Evolutionary conservation across 2,329 filamentous ascomycete genomes (phyloP), one percentile per base, ranked within the genome.

Genomic region (Stachybotrys elegans): DNA sequence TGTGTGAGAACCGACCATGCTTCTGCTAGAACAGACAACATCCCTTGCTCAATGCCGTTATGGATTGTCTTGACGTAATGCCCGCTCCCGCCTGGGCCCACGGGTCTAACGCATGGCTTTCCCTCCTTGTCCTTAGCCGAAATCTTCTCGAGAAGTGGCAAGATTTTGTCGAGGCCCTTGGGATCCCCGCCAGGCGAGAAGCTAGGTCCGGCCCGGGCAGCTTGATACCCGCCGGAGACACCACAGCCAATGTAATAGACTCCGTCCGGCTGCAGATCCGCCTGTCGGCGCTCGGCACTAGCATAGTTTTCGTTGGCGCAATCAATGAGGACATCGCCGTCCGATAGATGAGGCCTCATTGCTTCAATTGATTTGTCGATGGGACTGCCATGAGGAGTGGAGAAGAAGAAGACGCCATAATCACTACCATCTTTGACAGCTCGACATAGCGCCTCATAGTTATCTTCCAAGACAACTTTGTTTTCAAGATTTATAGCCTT

Each of bases 31-130:
- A 75, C 70, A 43, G 65, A 77, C 67, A 88, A 76, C 78, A 88
- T 84, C 2, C 81, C 83, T 48, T 86, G 81, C 57, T 88, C 83
- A 48, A 88, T 86, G 1, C 83, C 83, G 50, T 88, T 86, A 57
- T 88, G 84, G 4, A 86, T 73, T 82, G 87, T 88, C 67, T 88
- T 88, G 32, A 86, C 81, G 54, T 83, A 88, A 58, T 88, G 83
- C 0, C 84, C 84, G 2, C 77, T 73, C 2, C 83, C 83, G 0
- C 77, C 77, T 2, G 76, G 74, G 0, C 84, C 83, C 38, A 83
- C 71, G 21, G 72, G 69, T 1, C 67, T 75, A 1, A 84, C 79
- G 51, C 83, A 87, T 1, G 81, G 72, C 11, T 69, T 72, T 1
- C 78, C 79, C 27, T 66, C 65, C 1, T 43, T 45, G 44, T 83